Percentiles rank a stretch among this genome's conserved stretches.
Evolutionary conservation across 257 asterid genomes (phyloP).

Genomic region (Solanum etuberosum): DNA sequence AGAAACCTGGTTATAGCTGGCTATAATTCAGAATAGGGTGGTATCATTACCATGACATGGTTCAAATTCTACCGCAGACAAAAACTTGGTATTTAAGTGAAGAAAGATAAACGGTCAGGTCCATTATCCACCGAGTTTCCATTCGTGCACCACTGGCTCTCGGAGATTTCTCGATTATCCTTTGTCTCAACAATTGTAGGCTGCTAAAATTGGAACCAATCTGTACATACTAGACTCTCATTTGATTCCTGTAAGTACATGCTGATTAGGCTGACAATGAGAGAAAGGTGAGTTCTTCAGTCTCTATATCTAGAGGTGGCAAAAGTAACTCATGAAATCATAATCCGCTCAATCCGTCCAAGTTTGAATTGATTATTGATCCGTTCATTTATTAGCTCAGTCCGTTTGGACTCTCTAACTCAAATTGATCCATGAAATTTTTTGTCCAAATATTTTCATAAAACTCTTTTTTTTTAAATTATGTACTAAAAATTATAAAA

Average conservation of each 20-base stretch:
- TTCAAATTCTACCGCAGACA: not conserved
- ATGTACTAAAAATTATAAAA: no score
- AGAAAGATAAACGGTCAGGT: not conserved
- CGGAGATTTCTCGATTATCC: not conserved
- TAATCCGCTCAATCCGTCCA: not conserved
- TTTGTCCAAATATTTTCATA: not conserved
- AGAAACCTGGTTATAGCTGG: slow-evolving; percentile 49
- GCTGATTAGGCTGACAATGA: not conserved
- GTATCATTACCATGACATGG: not conserved
- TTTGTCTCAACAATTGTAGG: not conserved
- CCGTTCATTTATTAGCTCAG: not conserved
- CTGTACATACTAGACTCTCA: not conserved
- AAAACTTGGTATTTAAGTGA: not conserved
- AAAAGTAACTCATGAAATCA: not conserved
- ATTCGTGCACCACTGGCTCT: not conserved
- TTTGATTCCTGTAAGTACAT: not conserved
- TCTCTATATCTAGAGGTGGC: not conserved
- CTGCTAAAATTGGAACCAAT: not conserved
- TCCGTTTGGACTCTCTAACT: not conserved
- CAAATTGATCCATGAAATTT: not conserved
- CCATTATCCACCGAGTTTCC: not conserved
- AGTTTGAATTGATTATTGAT: not conserved
- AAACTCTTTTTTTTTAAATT: no score
- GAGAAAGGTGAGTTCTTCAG: not conserved
- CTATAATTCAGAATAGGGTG: slow-evolving; percentile 14